These are phyloP conservation scores for Canavalia ensiformis DNA, from an alignment of 306 rosid species.

Conservation along the genomic window DNA sequence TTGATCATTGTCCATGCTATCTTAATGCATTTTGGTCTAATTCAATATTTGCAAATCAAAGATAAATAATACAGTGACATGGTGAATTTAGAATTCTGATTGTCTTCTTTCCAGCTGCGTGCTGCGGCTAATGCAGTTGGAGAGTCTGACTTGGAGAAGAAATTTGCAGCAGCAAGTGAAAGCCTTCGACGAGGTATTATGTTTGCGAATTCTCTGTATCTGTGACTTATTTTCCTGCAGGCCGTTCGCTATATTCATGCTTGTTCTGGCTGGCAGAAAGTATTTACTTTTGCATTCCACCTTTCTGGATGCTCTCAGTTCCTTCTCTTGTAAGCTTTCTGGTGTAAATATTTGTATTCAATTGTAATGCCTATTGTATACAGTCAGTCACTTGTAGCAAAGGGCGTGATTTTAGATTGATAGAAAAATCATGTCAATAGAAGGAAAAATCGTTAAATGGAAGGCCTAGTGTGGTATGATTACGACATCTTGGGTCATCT, in stretches of 20 bases:
- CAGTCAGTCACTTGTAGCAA: conserved; percentile 18
- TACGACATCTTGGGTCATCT: conserved; percentile 28
- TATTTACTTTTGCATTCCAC: conserved; percentile 11
- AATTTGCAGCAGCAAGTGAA: conserved; percentile 86
- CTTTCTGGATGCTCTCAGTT: conserved; percentile 39
- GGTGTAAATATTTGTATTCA: conserved; percentile 35
- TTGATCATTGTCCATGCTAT: conserved; percentile 17
- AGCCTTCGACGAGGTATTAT: conserved; percentile 97
- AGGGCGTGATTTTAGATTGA: conserved; percentile 29
- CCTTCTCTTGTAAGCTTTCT: conserved; percentile 32
- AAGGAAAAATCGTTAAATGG: not conserved
- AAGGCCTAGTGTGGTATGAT: not conserved
- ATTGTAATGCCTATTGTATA: conserved; percentile 25
- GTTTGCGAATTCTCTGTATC: conserved; percentile 95
- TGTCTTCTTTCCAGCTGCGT: conserved; percentile 65
- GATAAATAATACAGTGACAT: not conserved
- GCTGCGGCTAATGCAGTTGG: conserved; percentile 95
- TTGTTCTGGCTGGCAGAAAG: conserved; percentile 37
- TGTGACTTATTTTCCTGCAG: conserved; percentile 60
- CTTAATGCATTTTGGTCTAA: not conserved
- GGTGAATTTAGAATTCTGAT: conserved; percentile 22
- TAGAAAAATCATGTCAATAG: not conserved
- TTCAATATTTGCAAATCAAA: conserved; percentile 27
- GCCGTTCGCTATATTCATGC: conserved; percentile 14
- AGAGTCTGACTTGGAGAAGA: conserved; percentile 81